Evolutionary conservation across 352 stramenopile species (phyloP).

Genomic region (Globisporangium nunn): DNA sequence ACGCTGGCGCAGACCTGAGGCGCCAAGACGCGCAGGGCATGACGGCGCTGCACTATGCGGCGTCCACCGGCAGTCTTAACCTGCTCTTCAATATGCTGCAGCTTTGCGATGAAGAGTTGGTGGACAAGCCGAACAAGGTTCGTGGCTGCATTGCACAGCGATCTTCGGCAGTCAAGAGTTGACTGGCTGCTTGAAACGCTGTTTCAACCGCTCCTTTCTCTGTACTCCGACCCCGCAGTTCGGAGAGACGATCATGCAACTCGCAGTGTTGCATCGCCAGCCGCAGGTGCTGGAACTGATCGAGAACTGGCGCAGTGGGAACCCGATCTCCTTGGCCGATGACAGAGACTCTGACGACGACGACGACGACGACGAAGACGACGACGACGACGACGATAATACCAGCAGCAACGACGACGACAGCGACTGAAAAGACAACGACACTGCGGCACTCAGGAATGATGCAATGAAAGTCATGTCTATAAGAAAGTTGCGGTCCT

Average conservation of each 20-base stretch:
- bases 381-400: constrained; percentile 1
- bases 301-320: constrained; percentile 33
- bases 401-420: neutral
- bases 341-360: constrained; percentile 12
- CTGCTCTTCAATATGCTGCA: constrained; percentile 61
- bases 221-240: constrained; percentile 20
- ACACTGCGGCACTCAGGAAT: neutral
- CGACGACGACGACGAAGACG: constrained; percentile 20
- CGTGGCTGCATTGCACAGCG: neutral
- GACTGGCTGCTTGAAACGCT: neutral
- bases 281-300: constrained; percentile 29
- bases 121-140: constrained; percentile 58
- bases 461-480: neutral
- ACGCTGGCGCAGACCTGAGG: constrained; percentile 45
- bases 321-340: constrained; percentile 18
- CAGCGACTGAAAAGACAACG: constrained; percentile 1
- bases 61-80: constrained; percentile 43
- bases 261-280: constrained; percentile 36
- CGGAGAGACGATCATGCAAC: constrained; percentile 44
- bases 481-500: constrained; percentile 12
- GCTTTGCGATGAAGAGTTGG: constrained; percentile 42
- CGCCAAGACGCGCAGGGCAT: constrained; percentile 70
- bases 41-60: constrained; percentile 65
- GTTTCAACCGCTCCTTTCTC: neutral
- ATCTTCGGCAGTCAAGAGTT: neutral